These are phyloP conservation scores for Tulasnella sp. DNA, from an alignment of 768 basidiomycete species.

Conservation along the genomic window DNA sequence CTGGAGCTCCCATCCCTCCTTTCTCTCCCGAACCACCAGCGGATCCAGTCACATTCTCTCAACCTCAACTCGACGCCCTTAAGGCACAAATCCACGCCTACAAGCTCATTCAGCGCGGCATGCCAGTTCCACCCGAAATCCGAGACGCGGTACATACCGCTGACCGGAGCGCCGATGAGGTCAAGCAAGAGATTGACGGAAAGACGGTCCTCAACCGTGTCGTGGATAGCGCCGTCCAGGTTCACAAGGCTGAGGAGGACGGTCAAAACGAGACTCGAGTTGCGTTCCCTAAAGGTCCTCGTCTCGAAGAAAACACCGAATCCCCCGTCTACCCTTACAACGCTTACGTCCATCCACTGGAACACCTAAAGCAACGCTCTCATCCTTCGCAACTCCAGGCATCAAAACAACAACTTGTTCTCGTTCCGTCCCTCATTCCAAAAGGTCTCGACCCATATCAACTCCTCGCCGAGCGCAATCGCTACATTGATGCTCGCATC, in stretches of 20 bases:
- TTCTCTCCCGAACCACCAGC: constrained; percentile 41
- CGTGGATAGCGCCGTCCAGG: constrained; percentile 64
- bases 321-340: constrained; percentile 90
- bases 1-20: constrained; percentile 9
- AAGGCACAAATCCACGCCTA: constrained; percentile 75
- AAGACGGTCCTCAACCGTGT: constrained; percentile 36
- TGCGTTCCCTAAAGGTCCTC: constrained; percentile 48
- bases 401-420: constrained; percentile 62
- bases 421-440: constrained; percentile 86
- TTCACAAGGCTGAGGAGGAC: constrained; percentile 40
- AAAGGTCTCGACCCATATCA: constrained; percentile 85
- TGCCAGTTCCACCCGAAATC: constrained; percentile 55
- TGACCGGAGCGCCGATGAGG: constrained; percentile 44
- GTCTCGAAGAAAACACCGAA: constrained; percentile 65
- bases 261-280: not conserved
- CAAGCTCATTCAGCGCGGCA: constrained; percentile 53
- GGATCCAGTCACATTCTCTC: constrained; percentile 61
- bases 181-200: constrained; percentile 37
- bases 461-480: constrained; percentile 81
- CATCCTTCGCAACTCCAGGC: constrained; percentile 48
- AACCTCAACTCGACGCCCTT: constrained; percentile 62
- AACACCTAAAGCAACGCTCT: constrained; percentile 43
- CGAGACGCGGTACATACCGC: constrained; percentile 60
- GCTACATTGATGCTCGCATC: constrained; percentile 81
- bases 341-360: constrained; percentile 61